Evolutionary conservation across 2,329 filamentous ascomycete genomes (phyloP).

Genomic region (Acephala macrosclerotiorum): DNA sequence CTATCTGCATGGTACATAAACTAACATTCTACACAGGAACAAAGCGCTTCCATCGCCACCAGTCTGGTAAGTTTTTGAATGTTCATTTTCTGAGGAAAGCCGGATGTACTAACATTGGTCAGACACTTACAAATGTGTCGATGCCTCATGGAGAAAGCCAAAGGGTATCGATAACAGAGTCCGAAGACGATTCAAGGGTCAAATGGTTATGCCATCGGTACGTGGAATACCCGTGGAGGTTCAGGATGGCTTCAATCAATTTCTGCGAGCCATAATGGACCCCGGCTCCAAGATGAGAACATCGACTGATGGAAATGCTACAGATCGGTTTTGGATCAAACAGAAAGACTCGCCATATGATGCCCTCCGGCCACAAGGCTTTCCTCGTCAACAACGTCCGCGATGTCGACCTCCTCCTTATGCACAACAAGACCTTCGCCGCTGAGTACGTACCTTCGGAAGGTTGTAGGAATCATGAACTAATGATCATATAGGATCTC

Average conservation of each 20-base stretch:
- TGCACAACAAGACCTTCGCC: conserved; percentile 99
- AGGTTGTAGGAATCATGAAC: conserved; percentile 33
- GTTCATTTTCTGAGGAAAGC: conserved; percentile 46
- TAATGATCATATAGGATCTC: conserved; percentile 76
- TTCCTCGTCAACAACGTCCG: conserved; percentile 98
- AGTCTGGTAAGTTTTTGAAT: conserved; percentile 63
- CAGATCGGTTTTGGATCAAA: conserved; percentile 99
- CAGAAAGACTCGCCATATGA: conserved; percentile 99
- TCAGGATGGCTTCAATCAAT: not conserved
- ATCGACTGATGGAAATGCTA: conserved; percentile 35
- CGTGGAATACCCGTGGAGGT: conserved; percentile 50
- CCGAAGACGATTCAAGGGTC: conserved; percentile 95
- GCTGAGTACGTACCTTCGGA: conserved; percentile 79
- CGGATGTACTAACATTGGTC: no score
- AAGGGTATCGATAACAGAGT: conserved; percentile 99
- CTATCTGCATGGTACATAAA: not conserved
- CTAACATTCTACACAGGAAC: conserved; percentile 68
- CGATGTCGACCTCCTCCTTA: conserved; percentile 96
- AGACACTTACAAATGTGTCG: conserved; percentile 86
- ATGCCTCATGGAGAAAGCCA: conserved; percentile 95
- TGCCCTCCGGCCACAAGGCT: conserved; percentile 98
- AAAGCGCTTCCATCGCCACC: conserved; percentile 95
- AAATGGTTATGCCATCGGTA: conserved; percentile 98
- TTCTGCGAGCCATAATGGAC: conserved; percentile 12
- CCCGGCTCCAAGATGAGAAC: conserved; percentile 20